Evolutionary conservation across 345 rosid genomes (phyloP).

Genomic region (Gossypium turneri): DNA sequence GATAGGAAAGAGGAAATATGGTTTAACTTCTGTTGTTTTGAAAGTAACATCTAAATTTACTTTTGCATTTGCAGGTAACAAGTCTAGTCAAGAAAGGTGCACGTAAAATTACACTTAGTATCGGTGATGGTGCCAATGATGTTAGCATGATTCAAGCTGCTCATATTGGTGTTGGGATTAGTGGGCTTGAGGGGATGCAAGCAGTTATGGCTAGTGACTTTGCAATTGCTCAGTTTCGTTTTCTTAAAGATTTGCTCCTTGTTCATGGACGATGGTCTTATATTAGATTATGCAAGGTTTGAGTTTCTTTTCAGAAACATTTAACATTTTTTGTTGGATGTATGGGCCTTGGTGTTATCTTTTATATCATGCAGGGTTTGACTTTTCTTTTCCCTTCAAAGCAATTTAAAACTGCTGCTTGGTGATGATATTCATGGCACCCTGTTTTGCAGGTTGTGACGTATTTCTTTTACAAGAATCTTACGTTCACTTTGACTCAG

Average conservation of each 20-base stretch:
- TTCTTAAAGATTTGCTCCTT: conserved; percentile 88
- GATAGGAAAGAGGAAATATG: background rate
- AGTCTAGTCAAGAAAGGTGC: conserved; percentile 97
- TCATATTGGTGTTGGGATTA: conserved; percentile 97
- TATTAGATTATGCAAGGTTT: conserved; percentile 97
- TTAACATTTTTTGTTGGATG: conserved; percentile 34
- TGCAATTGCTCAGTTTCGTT: conserved; percentile 98
- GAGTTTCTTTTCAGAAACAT: conserved; percentile 3
- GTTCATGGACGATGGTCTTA: conserved; percentile 99
- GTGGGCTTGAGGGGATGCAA: conserved; percentile 99
- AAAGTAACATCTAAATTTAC: background rate
- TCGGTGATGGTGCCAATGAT: conserved; percentile 99
- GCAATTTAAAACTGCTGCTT: conserved; percentile 17
- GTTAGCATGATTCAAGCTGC: conserved; percentile 99
- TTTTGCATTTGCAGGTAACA: conserved; percentile 61
- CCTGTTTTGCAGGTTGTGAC: conserved; percentile 75
- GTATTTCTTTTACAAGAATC: conserved; percentile 98
- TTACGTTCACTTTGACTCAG: conserved; percentile 94
- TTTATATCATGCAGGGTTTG: conserved; percentile 81
- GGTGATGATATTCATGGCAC: conserved; percentile 6
- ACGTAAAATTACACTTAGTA: conserved; percentile 87
- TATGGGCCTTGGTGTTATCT: conserved; percentile 93
- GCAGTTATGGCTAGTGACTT: conserved; percentile 99
- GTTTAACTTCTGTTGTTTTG: background rate
- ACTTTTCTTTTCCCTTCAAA: conserved; percentile 10